Conservation (phyloP, 129 eudicot species). For the Mikania micrantha region DNA sequence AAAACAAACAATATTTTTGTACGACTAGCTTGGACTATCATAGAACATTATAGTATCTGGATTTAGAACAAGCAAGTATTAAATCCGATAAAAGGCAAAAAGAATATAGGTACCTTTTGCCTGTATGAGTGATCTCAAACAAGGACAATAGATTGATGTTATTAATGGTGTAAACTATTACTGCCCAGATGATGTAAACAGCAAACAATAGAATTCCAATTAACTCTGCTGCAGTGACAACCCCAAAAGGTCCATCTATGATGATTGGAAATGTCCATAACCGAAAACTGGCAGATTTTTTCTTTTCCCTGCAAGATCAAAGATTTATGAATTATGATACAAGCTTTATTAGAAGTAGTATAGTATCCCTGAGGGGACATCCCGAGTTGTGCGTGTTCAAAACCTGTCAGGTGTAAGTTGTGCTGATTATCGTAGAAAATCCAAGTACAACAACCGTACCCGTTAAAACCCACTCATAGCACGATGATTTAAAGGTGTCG, state of each 20-base stretch:
- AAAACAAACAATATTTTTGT: too few species aligned
- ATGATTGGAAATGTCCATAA: slow-evolving; percentile 89
- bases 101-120: slow-evolving; percentile 27
- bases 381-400: too few species aligned
- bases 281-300: slow-evolving; percentile 49
- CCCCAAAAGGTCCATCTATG: slow-evolving; percentile 86
- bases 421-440: too few species aligned
- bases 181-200: slow-evolving; percentile 58
- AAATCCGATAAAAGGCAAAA: not conserved
- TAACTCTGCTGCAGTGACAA: slow-evolving; percentile 85
- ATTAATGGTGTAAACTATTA: slow-evolving; percentile 30
- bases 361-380: too few species aligned
- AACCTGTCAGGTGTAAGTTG: too few species aligned
- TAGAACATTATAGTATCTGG: too few species aligned
- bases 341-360: too few species aligned
- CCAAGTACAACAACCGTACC: too few species aligned
- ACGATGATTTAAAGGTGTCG: too few species aligned
- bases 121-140: slow-evolving; percentile 17
- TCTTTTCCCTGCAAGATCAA: slow-evolving; percentile 36
- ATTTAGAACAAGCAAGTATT: not conserved
- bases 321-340: not conserved
- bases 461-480: too few species aligned
- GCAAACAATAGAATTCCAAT: slow-evolving; percentile 59
- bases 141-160: slow-evolving; percentile 23
- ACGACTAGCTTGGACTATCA: too few species aligned